A percentile compares a stretch with the other conserved stretches of the same genome.
Conservation (phyloP, 2,329 filamentous ascomycete genomes). For the Harringtonia lauricola region DNA sequence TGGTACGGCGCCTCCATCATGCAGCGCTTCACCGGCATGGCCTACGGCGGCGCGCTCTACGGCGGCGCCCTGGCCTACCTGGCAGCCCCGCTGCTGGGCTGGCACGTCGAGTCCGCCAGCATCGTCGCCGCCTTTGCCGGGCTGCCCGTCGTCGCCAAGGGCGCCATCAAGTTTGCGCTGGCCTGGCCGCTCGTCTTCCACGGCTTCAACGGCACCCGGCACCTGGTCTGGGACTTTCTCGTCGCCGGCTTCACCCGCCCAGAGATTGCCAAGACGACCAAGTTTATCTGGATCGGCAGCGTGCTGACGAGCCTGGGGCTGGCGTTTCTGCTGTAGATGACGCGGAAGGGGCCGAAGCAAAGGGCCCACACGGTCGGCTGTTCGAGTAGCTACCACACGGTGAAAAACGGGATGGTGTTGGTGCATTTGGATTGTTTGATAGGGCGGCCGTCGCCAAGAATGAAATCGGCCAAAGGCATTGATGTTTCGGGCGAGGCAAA, state of each 20-base stretch:
- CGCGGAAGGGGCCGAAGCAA: background rate
- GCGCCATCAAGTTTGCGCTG: conserved; percentile 40
- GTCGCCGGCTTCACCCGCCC: conserved; percentile 37
- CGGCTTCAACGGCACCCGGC: conserved; percentile 42
- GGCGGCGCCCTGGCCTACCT: conserved; percentile 73
- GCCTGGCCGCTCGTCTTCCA: conserved; percentile 52
- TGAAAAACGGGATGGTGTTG: background rate
- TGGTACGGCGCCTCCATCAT: conserved; percentile 63
- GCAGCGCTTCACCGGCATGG: conserved; percentile 74
- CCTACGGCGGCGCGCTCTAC: conserved; percentile 66
- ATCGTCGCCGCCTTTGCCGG: conserved; percentile 49
- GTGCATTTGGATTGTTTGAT: background rate
- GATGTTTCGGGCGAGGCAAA: too few species aligned
- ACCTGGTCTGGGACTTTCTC: conserved; percentile 42
- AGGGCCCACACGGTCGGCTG: too few species aligned
- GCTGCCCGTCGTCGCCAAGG: conserved; percentile 49
- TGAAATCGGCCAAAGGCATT: background rate
- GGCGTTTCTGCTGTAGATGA: conserved; percentile 26
- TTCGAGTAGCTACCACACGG: too few species aligned
- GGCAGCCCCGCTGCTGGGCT: conserved; percentile 60
- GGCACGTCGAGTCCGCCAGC: conserved; percentile 47
- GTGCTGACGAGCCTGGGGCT: conserved; percentile 33
- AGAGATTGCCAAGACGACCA: conserved; percentile 33
- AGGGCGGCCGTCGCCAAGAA: background rate
- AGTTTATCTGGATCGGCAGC: conserved; percentile 34